Percentiles rank a stretch among this genome's conserved stretches.
phyloP scores from a whole-genome alignment of 78 protist genomes.

The Isochrysis galbana region DNA sequence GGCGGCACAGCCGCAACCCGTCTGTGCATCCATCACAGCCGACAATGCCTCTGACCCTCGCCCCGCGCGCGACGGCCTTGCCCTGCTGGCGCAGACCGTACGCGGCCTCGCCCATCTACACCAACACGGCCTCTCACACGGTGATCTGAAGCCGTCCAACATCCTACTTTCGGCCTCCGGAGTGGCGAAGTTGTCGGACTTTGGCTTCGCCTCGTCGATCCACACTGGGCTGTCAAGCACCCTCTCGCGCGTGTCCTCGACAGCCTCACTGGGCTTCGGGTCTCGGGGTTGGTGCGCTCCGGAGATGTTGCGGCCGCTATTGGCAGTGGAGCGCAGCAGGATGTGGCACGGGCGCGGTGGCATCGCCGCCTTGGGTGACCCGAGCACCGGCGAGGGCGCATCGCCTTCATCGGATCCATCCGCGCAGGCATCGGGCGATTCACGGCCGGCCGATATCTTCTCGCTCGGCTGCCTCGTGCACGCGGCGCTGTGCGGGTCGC shows the following conservation, averaged over 20 bases:
- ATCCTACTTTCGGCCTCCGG: constrained; percentile 26
- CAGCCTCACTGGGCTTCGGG: background rate
- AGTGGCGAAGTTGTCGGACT: constrained; percentile 24
- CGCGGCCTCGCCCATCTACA: background rate
- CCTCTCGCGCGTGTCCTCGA: background rate
- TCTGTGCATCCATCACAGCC: no score
- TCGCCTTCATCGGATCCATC: no score
- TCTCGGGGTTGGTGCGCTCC: background rate
- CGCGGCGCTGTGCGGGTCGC: background rate
- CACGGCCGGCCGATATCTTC: background rate
- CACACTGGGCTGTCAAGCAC: background rate
- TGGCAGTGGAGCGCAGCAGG: background rate
- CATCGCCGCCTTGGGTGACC: background rate
- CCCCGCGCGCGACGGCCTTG: background rate
- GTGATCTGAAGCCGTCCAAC: constrained; percentile 40
- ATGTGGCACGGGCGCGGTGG: background rate
- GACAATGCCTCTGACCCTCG: no score
- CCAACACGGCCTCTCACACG: background rate
- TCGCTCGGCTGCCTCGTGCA: background rate
- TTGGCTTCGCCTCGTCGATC: constrained; percentile 2
- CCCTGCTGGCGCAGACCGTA: background rate
- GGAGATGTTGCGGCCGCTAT: background rate
- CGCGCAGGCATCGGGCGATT: background rate
- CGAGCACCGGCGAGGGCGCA: background rate
- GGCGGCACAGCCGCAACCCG: no score